Conservation (phyloP, 495 filamentous ascomycete genomes). For the Tuber indicum region DNA sequence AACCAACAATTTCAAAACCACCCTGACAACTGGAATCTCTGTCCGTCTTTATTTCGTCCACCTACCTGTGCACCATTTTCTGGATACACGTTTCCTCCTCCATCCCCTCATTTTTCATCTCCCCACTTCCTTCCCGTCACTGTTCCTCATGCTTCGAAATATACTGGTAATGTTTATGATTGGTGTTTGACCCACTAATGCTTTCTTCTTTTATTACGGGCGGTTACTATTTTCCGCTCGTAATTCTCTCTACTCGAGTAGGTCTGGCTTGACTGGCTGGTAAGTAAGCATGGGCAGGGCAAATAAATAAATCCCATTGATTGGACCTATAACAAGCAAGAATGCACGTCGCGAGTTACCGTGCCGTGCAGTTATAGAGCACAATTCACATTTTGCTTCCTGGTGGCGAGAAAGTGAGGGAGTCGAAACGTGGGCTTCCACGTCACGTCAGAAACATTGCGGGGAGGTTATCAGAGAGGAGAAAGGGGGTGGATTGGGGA, state of each 20-base stretch:
- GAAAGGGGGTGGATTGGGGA: not conserved
- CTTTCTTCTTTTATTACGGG: not conserved
- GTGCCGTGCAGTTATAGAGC: not conserved
- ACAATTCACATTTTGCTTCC: not conserved
- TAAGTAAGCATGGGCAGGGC: not conserved
- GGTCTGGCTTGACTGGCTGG: not conserved
- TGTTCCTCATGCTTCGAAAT: not conserved
- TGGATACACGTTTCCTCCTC: constrained; percentile 2
- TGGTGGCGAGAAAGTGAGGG: not conserved
- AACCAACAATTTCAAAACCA: not conserved
- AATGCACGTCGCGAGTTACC: not conserved
- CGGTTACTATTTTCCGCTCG: not conserved
- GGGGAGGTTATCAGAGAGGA: not conserved
- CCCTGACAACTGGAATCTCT: not conserved
- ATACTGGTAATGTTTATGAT: not conserved
- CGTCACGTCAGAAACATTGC: not conserved
- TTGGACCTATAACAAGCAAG: not conserved
- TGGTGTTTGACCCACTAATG: not conserved
- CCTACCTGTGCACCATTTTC: constrained; percentile 1
- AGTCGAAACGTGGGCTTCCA: constrained; percentile 3
- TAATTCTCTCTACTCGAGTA: not conserved
- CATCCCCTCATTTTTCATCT: not conserved
- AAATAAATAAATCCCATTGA: not conserved
- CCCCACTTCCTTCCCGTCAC: not conserved
- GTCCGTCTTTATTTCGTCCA: not conserved